Evolutionary conservation across 768 basidiomycete species (phyloP), one percentile per base, ranked within the genome.

Genomic region (Hericium alpestre): DNA sequence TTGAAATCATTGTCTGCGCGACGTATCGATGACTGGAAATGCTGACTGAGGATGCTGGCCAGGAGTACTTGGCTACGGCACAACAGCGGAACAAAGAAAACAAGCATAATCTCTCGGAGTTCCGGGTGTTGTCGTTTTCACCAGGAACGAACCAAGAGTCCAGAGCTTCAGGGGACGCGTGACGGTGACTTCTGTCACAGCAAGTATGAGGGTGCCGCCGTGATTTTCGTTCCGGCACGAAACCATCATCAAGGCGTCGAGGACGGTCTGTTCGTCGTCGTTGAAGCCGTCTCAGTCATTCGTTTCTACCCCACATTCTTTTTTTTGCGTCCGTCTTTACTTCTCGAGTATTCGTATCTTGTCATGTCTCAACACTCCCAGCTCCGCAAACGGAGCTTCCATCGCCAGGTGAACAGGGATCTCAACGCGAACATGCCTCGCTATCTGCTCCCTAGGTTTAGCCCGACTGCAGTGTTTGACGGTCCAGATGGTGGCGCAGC

Each of bases 261-360:
- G 43, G 43, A 20, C 43, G 32, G 32, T 9, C 32, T 32, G 4
- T 10, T 32, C 32, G 32, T 32, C 9, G 32, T 32, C 32, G 32
- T 32, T 32, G 32, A 8, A 32, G 32, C 8, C 32, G 32, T 32
- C 32, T 10, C 32, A 20, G 47, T 27, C 38, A 25, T 15, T 54
- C 50, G 7, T 27, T 57, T 37, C 11, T 54, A 22, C 2, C 13
- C 25, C 57, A 58, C 57, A 9, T 22, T 60, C 56, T 11, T 60
- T 60, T 60, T 57, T 2, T 37, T 16, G 15, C n/a, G 40, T 22
- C 54, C 13, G 18, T 58, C 41, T n/a, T 41, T 54, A 47, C 7
- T 27, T 37, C 41, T 25, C 5, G 6, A 37, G 20, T 48, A 23
- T 40, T 32, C 32, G 32, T 32, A 32, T 32, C 32, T 32, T 32